Percentiles rank a stretch among this genome's conserved stretches.
These are phyloP conservation scores for Naganishia randhawae DNA, from an alignment of 768 basidiomycete genomes.

Conservation along the genomic window DNA sequence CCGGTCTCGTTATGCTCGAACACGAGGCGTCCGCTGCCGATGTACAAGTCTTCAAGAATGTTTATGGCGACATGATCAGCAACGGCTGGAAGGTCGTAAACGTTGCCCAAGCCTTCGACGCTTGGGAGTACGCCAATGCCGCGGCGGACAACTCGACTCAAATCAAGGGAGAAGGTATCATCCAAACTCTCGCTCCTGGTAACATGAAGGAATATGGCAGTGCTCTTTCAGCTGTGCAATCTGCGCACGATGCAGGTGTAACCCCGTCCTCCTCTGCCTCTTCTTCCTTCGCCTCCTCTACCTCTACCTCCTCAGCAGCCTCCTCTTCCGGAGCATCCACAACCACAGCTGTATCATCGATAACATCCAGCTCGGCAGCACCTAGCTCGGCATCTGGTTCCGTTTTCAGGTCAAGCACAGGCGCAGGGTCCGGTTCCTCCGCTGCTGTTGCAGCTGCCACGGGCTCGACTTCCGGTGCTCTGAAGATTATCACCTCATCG, in stretches of 20 bases:
- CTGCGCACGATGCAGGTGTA: background rate
- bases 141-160: constrained; percentile 10
- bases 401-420: background rate
- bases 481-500: constrained; percentile 8
- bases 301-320: constrained; percentile 5
- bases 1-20: constrained; percentile 77
- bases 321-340: background rate
- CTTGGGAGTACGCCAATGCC: constrained; percentile 23
- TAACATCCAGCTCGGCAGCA: background rate
- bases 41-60: constrained; percentile 63
- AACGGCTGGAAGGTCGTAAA: constrained; percentile 66
- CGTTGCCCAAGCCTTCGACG: constrained; percentile 55
- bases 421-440: background rate
- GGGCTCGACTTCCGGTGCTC: background rate
- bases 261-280: background rate
- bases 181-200: constrained; percentile 19
- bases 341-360: background rate
- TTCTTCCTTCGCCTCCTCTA: background rate
- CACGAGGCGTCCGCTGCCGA: constrained; percentile 69
- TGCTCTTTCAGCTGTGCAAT: background rate
- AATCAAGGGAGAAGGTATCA: constrained; percentile 8
- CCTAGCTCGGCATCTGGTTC: background rate
- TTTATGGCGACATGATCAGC: constrained; percentile 45
- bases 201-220: constrained; percentile 9
- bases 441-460: background rate